Base-by-base conservation (phyloP, 1,284 basidiomycete species). In the Trametes versicolor region DNA sequence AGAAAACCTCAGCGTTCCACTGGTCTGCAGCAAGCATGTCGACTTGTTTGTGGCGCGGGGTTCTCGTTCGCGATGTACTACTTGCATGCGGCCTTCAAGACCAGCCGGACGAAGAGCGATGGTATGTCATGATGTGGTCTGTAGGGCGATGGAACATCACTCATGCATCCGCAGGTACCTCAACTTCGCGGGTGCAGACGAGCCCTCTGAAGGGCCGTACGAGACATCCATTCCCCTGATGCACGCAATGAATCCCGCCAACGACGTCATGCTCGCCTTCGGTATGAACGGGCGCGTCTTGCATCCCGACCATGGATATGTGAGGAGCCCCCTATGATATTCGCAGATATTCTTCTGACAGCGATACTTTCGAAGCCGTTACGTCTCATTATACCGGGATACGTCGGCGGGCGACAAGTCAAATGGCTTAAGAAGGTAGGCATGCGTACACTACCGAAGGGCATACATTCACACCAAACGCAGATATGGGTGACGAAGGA, bases 401-500 rank as follows among this genome's bases (percentile, higher is more conserved):
- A 67, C 45, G 73, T 73, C 0, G 73, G 72, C 13, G 73, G 73
- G 4, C 69, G 73, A 6, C 71, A 71, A 34, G 60, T 74, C 13
- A 72, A 74, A 54, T 74, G 73, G 73, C 60, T 74, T 12, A 70
- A 72, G 48, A 72, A 71, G 65, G 70, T 74, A 12, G 7, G n/a
- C 19, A 13, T 21, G 4, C 5, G 23, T 23, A 12, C 15, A 12
- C 19, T n/a, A n/a, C 8, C 17, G 12, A 21, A 10, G 4, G 4
- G 9, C 1, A 15, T 13, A 56, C 2, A 23, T 27, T 57, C n/a
- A 39, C n/a, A 4, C 19, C 29, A 6, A 34, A 15, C 3, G 6
- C 32, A 71, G 71, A 54, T 71, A 0, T 72, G 70, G 71, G 49
- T 74, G 2, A 58, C 65, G 7, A 71, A 70, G 34, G 50, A 67